These are phyloP conservation scores for Aspergillus sp. DNA, from an alignment of 2,329 filamentous ascomycete genomes.

Conservation along the genomic window DNA sequence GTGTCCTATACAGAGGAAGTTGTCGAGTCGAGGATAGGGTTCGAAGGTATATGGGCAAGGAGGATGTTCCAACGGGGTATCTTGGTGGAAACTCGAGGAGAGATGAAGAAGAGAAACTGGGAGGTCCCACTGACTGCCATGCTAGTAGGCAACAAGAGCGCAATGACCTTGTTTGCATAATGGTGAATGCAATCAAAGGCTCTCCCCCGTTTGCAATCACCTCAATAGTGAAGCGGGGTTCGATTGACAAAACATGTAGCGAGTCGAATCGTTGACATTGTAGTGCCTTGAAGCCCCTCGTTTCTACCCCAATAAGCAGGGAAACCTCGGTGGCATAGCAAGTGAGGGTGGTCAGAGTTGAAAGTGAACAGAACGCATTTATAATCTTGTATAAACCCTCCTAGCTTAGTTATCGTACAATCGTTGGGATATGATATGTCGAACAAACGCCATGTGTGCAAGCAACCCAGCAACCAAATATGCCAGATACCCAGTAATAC, in stretches of 20 bases:
- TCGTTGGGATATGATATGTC: conserved; percentile 12
- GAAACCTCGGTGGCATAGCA: too few relatives aligned
- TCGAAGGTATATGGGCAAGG: neutral
- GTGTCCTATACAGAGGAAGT: neutral
- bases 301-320: neutral
- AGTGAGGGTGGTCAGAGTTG: neutral
- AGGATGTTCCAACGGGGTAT: neutral
- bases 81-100: neutral
- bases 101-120: neutral
- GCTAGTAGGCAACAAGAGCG: neutral
- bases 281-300: too few relatives aligned
- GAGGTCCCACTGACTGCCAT: neutral
- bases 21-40: neutral
- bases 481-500: conserved; percentile 23
- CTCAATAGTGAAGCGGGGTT: neutral
- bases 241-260: neutral
- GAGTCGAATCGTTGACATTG: too few relatives aligned
- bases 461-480: conserved; percentile 24
- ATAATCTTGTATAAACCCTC: conserved; percentile 9
- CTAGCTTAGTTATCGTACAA: conserved; percentile 20
- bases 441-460: conserved; percentile 34
- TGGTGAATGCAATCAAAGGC: neutral
- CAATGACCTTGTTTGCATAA: neutral
- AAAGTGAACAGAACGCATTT: neutral
- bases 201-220: neutral